A percentile compares a stretch with the other conserved stretches of the same genome.
Evolutionary conservation across 2,329 filamentous ascomycete species (phyloP).

Genomic region (Penicillium janthinellum): DNA sequence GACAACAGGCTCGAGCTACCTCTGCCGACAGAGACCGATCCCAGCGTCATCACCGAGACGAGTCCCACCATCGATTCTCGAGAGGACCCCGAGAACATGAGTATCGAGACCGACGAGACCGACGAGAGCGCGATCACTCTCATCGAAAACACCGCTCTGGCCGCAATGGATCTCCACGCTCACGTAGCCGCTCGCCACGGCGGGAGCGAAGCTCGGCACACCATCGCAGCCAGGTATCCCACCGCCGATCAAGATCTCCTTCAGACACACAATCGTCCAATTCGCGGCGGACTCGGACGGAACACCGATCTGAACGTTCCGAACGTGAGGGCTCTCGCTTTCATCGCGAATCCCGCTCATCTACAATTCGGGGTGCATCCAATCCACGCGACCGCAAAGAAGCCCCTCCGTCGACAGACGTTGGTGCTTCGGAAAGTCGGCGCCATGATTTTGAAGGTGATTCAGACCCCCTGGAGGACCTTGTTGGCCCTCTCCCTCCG

Average conservation of each 20-base stretch:
- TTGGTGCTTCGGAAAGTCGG: not conserved
- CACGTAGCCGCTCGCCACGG: slow-evolving; percentile 26
- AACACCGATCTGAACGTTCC: slow-evolving; percentile 3
- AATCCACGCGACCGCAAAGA: not conserved
- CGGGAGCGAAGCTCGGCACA: slow-evolving; percentile 17
- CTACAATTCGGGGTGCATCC: not conserved
- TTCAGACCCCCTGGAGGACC: slow-evolving; percentile 73
- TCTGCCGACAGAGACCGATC: slow-evolving; percentile 29
- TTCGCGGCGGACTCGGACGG: slow-evolving; percentile 4
- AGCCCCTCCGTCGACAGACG: not conserved
- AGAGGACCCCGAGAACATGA: slow-evolving; percentile 19
- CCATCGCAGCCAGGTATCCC: slow-evolving; percentile 28
- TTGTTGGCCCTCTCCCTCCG: slow-evolving; percentile 72
- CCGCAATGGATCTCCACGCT: slow-evolving; percentile 7
- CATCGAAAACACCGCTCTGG: no score
- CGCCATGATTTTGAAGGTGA: slow-evolving; percentile 30
- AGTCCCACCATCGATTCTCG: slow-evolving; percentile 21
- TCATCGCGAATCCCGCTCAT: not conserved
- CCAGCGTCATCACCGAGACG: slow-evolving; percentile 26
- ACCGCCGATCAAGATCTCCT: slow-evolving; percentile 30
- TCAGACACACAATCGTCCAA: slow-evolving; percentile 16
- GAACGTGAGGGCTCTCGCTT: not conserved
- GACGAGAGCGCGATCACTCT: not conserved
- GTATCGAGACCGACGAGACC: slow-evolving; percentile 17
- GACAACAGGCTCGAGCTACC: slow-evolving; percentile 31